phyloP scores from a whole-genome alignment of 2,329 filamentous ascomycete genomes.

The Diaporthe velutina region DNA sequence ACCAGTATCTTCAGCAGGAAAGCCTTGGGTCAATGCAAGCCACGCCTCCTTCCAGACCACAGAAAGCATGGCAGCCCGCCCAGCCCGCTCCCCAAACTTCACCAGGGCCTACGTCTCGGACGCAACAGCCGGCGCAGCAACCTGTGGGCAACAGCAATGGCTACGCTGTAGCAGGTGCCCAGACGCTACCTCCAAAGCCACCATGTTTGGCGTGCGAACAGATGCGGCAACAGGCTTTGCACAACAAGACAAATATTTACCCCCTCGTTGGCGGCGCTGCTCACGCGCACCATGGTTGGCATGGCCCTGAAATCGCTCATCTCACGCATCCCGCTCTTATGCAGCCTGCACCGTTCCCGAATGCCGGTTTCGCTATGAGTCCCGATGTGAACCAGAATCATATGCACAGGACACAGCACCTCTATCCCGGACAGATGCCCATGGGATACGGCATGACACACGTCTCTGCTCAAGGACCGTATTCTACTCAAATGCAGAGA shows the following conservation, averaged over 20 bases:
- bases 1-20: background rate
- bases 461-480: conserved; percentile 12
- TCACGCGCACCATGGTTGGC: conserved; percentile 37
- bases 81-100: background rate
- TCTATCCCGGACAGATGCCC: conserved; percentile 28
- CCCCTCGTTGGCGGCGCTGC: conserved; percentile 40
- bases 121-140: background rate
- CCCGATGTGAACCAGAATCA: conserved; percentile 18
- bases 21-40: background rate
- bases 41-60: background rate
- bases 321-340: conserved; percentile 16
- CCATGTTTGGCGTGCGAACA: conserved; percentile 48
- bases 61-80: background rate
- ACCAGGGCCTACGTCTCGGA: background rate
- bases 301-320: conserved; percentile 30
- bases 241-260: conserved; percentile 44
- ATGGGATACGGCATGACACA: conserved; percentile 33
- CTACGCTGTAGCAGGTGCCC: background rate
- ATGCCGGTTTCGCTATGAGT: conserved; percentile 12
- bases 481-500: conserved; percentile 18
- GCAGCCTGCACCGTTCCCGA: conserved; percentile 5
- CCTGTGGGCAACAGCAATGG: background rate
- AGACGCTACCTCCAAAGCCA: conserved; percentile 42
- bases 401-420: conserved; percentile 26
- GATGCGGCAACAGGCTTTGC: conserved; percentile 47